phyloP scores from a whole-genome alignment of 257 asterid genomes.

The Capsicum pubescens region DNA sequence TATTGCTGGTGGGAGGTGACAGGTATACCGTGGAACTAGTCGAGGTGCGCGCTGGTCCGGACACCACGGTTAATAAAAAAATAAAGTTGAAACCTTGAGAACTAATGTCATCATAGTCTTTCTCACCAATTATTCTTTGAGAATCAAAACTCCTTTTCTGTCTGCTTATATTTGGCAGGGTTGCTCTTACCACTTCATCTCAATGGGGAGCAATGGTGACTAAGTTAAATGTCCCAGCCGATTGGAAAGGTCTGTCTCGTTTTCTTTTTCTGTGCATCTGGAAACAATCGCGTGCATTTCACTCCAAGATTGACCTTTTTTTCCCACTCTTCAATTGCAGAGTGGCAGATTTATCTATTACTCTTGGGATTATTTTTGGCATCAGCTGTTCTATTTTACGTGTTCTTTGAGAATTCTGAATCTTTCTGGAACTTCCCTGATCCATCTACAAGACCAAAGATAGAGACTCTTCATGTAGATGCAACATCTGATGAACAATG shows the following conservation, averaged over 20 bases:
- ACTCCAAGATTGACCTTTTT: not conserved
- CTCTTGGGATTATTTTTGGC: conserved; percentile 88
- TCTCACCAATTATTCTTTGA: not conserved
- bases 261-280: not conserved
- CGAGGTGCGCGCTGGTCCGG: too few relatives aligned
- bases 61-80: too few relatives aligned
- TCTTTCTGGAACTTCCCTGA: conserved; percentile 95
- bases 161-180: conserved; percentile 54
- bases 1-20: too few relatives aligned
- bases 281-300: not conserved
- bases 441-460: conserved; percentile 47
- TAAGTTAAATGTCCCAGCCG: conserved; percentile 82
- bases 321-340: conserved; percentile 52
- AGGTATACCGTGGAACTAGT: too few relatives aligned
- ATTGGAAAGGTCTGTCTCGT: conserved; percentile 86
- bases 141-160: not conserved
- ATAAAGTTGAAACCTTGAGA: too few relatives aligned
- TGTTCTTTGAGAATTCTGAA: conserved; percentile 86
- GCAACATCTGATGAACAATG: conserved; percentile 58
- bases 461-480: conserved; percentile 55
- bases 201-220: conserved; percentile 91
- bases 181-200: conserved; percentile 73
- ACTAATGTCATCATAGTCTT: not conserved
- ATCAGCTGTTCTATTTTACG: conserved; percentile 68
- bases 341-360: conserved; percentile 88